Conservation (phyloP, 83 land plant species). For the Thuja plicata region DNA sequence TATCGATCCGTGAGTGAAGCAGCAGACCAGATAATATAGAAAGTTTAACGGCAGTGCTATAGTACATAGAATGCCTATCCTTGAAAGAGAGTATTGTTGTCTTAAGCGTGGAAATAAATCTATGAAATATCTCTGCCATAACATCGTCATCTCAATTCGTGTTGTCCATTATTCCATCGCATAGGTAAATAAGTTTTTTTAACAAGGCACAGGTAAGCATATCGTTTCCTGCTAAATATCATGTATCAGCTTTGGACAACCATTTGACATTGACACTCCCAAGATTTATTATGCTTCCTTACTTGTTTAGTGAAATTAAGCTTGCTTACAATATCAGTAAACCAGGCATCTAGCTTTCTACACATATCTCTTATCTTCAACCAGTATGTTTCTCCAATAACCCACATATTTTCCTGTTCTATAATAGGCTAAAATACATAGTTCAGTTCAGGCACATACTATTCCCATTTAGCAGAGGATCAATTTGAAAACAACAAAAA, state of each 20-base stretch:
- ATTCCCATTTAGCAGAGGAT: neutral
- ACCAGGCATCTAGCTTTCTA: neutral
- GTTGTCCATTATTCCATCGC: neutral
- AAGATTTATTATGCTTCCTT: too few relatives aligned
- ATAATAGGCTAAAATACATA: neutral
- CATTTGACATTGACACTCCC: neutral
- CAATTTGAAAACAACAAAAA: neutral
- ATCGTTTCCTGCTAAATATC: neutral
- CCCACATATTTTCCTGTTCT: neutral
- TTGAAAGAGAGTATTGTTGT: neutral
- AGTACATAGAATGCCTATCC: neutral
- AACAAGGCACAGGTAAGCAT: neutral
- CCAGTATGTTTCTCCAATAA: too few relatives aligned
- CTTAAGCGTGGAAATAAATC: neutral
- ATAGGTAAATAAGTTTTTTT: neutral
- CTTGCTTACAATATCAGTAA: neutral
- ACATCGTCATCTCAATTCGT: neutral
- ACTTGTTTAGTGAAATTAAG: neutral
- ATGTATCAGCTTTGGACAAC: neutral
- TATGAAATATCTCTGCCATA: neutral
- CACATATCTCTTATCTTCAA: neutral
- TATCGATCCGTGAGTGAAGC: neutral
- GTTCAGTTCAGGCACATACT: neutral
- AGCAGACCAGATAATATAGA: neutral
- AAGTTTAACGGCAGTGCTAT: neutral